Evolutionary conservation across 495 filamentous ascomycete species (phyloP).

Genomic region (Aspergillus coremiiformis): DNA sequence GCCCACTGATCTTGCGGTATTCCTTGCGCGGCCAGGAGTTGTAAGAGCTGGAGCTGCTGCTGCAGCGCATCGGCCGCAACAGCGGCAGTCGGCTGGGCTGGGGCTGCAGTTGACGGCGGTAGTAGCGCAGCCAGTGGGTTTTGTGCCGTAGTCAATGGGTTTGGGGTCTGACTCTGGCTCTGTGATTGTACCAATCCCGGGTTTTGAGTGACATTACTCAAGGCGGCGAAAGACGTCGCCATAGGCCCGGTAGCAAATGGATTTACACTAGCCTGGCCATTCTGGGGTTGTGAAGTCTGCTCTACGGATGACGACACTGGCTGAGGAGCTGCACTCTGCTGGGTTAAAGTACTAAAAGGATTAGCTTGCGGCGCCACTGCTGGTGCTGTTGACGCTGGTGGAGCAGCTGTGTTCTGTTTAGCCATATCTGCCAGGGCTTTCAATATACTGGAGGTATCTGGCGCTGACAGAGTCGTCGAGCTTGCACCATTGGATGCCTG

Average conservation of each 20-base stretch:
- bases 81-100: conserved; percentile 24
- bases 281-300: conserved; percentile 33
- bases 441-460: conserved; percentile 66
- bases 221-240: conserved; percentile 41
- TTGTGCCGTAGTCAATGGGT: conserved; percentile 32
- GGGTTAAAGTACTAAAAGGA: conserved; percentile 49
- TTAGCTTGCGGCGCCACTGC: conserved; percentile 42
- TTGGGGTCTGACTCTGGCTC: conserved; percentile 36
- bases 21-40: conserved; percentile 50
- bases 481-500: conserved; percentile 32
- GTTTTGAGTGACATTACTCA: conserved; percentile 32
- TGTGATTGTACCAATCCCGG: conserved; percentile 43
- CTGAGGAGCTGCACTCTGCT: conserved; percentile 38
- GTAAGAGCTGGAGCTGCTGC: conserved; percentile 58
- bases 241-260: conserved; percentile 49
- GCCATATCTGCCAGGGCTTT: conserved; percentile 80
- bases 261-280: conserved; percentile 51
- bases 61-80: conserved; percentile 37
- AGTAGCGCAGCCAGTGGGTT: conserved; percentile 45
- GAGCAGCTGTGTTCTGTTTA: conserved; percentile 64
- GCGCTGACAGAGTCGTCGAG: conserved; percentile 29
- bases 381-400: conserved; percentile 49
- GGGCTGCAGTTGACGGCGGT: conserved; percentile 29
- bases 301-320: conserved; percentile 44
- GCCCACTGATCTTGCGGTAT: conserved; percentile 57